Conservation (phyloP, 2,329 filamentous ascomycete genomes). For the Pseudogymnoascus sp. region DNA sequence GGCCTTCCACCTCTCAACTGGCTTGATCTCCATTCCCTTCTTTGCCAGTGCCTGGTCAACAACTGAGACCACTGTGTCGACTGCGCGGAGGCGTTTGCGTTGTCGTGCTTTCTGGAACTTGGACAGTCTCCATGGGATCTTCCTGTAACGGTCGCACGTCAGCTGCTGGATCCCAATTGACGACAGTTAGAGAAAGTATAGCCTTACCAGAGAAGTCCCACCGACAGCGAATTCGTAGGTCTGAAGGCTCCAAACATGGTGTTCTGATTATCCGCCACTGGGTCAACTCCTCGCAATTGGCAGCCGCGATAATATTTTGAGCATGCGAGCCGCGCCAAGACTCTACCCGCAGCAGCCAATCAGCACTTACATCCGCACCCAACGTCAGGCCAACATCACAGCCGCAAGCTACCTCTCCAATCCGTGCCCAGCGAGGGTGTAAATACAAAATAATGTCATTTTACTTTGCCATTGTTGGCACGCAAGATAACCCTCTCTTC, state of each 20-base stretch:
- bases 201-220: slow-evolving; percentile 72
- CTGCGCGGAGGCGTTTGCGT: slow-evolving; percentile 69
- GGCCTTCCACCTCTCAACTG: slow-evolving; percentile 81
- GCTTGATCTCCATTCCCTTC: slow-evolving; percentile 61
- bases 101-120: slow-evolving; percentile 84
- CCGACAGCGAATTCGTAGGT: slow-evolving; percentile 64
- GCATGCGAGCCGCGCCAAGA: slow-evolving; percentile 19
- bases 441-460: slow-evolving; percentile 66
- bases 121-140: slow-evolving; percentile 94
- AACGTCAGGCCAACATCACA: slow-evolving; percentile 7
- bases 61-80: slow-evolving; percentile 80
- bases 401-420: slow-evolving; percentile 2
- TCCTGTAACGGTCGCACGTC: slow-evolving; percentile 44
- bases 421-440: slow-evolving; percentile 21
- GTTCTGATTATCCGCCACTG: slow-evolving; percentile 11
- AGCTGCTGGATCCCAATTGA: slow-evolving; percentile 11
- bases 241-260: slow-evolving; percentile 80
- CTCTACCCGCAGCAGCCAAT: slow-evolving; percentile 18
- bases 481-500: slow-evolving; percentile 91
- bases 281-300: background rate
- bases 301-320: slow-evolving; percentile 8
- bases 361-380: slow-evolving; percentile 13
- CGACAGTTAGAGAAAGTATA: slow-evolving; percentile 6
- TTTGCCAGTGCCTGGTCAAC: slow-evolving; percentile 70
- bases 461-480: slow-evolving; percentile 95